phyloP scores from a whole-genome alignment of 768 basidiomycete genomes.

The Boletellus emodensis region DNA sequence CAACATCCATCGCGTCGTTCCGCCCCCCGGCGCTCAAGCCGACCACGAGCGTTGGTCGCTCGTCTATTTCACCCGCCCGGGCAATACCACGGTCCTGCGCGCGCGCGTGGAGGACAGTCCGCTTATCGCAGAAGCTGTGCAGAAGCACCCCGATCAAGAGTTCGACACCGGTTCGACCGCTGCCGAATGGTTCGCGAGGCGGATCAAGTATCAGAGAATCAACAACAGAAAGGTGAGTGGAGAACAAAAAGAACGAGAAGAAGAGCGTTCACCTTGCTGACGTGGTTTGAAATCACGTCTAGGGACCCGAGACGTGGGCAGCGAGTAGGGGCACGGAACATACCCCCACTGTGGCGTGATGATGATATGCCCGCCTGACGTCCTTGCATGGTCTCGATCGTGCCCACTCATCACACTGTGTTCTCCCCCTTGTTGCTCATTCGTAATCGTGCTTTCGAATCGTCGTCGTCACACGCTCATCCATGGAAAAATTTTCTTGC shows the following conservation, averaged over 20 bases:
- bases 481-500: too few species aligned
- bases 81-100: constrained; percentile 46
- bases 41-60: constrained; percentile 58
- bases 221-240: constrained; percentile 39
- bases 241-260: background rate
- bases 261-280: background rate
- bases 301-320: constrained; percentile 32
- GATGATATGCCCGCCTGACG: too few species aligned
- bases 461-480: too few species aligned
- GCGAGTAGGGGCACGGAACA: constrained; percentile 31
- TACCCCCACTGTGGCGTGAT: constrained; percentile 17
- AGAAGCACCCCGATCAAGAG: constrained; percentile 33
- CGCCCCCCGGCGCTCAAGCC: constrained; percentile 57
- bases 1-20: constrained; percentile 60
- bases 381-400: too few species aligned
- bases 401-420: too few species aligned
- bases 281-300: background rate
- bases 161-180: constrained; percentile 37
- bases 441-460: too few species aligned
- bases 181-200: constrained; percentile 39
- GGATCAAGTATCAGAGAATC: constrained; percentile 39
- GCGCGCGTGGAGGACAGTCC: constrained; percentile 51
- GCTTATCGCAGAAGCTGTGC: constrained; percentile 44
- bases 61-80: constrained; percentile 65
- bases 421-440: too few species aligned